Evolutionary conservation across 2,329 filamentous ascomycete genomes (phyloP).

Genomic region (Akanthomyces lecanii): DNA sequence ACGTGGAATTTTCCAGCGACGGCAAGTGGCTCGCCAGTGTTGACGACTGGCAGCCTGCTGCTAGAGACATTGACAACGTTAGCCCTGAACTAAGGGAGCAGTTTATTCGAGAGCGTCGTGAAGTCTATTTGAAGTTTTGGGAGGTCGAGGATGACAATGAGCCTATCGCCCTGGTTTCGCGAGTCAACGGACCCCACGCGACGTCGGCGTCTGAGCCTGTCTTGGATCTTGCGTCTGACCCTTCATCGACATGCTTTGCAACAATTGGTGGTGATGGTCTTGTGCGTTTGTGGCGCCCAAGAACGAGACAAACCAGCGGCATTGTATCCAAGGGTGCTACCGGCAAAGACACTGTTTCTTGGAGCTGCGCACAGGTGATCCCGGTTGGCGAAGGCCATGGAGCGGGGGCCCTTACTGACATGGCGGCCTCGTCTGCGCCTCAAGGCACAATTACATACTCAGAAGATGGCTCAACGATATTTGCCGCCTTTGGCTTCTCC

Average conservation of each 20-base stretch:
- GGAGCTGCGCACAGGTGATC: conserved; percentile 64
- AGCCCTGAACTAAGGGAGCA: conserved; percentile 36
- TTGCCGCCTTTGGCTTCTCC: conserved; percentile 55
- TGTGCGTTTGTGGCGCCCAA: conserved; percentile 78
- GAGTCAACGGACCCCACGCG: conserved; percentile 78
- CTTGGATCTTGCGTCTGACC: conserved; percentile 69
- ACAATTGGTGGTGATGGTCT: conserved; percentile 78
- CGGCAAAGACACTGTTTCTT: conserved; percentile 62
- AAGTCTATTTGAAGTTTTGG: conserved; percentile 92
- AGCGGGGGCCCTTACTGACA: conserved; percentile 34
- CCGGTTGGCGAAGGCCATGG: conserved; percentile 49
- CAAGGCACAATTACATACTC: conserved; percentile 73
- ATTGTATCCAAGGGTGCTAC: conserved; percentile 56
- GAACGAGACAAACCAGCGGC: conserved; percentile 63
- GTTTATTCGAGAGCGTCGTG: conserved; percentile 52
- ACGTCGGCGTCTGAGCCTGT: conserved; percentile 54
- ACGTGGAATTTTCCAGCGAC: conserved; percentile 71
- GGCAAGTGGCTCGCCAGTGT: conserved; percentile 88
- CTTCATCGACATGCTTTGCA: conserved; percentile 67
- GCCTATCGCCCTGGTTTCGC: conserved; percentile 71
- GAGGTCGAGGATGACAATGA: conserved; percentile 53
- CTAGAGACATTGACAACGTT: conserved; percentile 57
- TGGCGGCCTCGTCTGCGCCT: conserved; percentile 23
- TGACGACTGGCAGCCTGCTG: conserved; percentile 81
- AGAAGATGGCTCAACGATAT: conserved; percentile 79